Conservation (phyloP, 176 grass and related monocot genomes). For the Melocanna baccifera region DNA sequence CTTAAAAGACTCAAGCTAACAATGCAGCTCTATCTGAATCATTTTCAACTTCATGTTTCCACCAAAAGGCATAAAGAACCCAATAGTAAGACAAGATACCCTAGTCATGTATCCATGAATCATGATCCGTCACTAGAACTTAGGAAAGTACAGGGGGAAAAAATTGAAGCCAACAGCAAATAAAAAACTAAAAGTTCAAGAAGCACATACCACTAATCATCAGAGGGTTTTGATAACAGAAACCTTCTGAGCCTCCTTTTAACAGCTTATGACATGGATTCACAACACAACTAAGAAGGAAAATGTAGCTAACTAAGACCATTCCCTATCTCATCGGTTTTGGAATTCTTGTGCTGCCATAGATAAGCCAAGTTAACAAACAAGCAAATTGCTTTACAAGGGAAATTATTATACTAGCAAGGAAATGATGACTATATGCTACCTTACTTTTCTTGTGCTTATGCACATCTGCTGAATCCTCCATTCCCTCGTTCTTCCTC, state of each 20-base stretch:
- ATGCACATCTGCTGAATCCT: constrained; percentile 53
- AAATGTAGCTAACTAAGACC: constrained; percentile 41
- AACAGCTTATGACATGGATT: constrained; percentile 28
- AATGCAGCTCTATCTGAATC: not conserved
- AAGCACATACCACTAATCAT: constrained; percentile 28
- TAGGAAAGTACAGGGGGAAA: not conserved
- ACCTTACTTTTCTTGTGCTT: constrained; percentile 84
- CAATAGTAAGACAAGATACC: not conserved
- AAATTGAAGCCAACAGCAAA: not conserved
- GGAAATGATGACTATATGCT: constrained; percentile 19
- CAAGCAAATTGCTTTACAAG: not conserved
- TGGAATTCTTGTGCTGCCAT: constrained; percentile 62
- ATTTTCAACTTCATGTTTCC: not conserved
- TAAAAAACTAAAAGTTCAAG: not conserved
- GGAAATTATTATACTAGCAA: not conserved
- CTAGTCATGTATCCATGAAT: not conserved
- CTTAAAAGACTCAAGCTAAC: not conserved
- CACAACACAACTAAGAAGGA: constrained; percentile 4
- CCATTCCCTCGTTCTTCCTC: constrained; percentile 55
- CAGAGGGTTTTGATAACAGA: not conserved
- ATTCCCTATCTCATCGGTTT: constrained; percentile 49
- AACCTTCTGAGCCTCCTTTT: constrained; percentile 25
- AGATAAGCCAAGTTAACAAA: constrained; percentile 15
- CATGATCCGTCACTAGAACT: not conserved
- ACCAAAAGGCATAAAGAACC: not conserved